Conservation (phyloP, 495 filamentous ascomycete genomes). For the Hypoxylon intermedium region DNA sequence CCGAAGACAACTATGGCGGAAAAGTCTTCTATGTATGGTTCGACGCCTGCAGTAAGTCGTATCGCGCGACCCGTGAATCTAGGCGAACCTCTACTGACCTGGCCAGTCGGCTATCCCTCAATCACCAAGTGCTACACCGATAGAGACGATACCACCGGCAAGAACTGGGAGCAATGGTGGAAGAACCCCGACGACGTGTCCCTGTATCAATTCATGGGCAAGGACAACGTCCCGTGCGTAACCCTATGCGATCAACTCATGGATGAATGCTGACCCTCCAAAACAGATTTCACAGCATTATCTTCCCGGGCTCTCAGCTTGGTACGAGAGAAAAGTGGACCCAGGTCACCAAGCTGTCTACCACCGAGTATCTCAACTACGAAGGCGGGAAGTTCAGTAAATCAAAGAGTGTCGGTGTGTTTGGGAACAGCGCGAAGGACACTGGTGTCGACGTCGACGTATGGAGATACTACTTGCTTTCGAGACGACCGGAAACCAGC, state of each 20-base stretch:
- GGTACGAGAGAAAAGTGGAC: constrained; percentile 90
- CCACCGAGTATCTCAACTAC: constrained; percentile 96
- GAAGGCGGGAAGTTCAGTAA: constrained; percentile 97
- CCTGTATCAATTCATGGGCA: constrained; percentile 97
- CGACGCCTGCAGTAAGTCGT: constrained; percentile 75
- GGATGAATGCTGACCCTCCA: constrained; percentile 9
- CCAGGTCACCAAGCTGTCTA: constrained; percentile 84
- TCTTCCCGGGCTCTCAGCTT: constrained; percentile 87
- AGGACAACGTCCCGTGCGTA: constrained; percentile 95
- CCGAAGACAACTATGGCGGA: constrained; percentile 68
- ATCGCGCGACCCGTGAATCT: not conserved
- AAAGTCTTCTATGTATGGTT: constrained; percentile 99
- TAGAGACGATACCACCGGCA: constrained; percentile 27
- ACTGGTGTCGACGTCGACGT: constrained; percentile 87
- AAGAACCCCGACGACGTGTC: constrained; percentile 84
- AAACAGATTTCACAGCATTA: constrained; percentile 58
- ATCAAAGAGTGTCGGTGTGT: constrained; percentile 86
- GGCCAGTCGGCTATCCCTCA: constrained; percentile 79
- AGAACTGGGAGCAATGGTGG: constrained; percentile 95
- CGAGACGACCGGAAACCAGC: constrained; percentile 85
- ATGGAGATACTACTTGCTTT: constrained; percentile 92
- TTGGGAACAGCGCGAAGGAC: constrained; percentile 85
- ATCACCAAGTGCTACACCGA: constrained; percentile 94
- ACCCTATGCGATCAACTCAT: constrained; percentile 42
- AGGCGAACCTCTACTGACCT: constrained; percentile 4